A percentile compares a stretch with the other conserved stretches of the same genome.
Evolutionary conservation across 2,329 filamentous ascomycete genomes (phyloP).

Genomic region (Scedosporium boydii): DNA sequence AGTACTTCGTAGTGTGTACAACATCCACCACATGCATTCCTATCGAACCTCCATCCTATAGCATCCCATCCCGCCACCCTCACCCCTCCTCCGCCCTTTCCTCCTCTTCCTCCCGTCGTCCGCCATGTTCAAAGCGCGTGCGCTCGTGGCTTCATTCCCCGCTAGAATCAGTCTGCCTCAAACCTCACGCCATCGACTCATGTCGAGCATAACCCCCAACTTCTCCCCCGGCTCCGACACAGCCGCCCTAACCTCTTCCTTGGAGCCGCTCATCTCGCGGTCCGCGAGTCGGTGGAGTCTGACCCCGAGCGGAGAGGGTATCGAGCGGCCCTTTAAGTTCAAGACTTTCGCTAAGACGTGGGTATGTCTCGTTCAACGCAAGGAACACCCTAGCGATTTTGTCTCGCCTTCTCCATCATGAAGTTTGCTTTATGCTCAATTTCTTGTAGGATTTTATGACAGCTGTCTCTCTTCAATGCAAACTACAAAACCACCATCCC

Average conservation of each 20-base stretch:
- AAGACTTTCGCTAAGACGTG: slow-evolving; percentile 58
- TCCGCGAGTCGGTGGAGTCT: slow-evolving; percentile 38
- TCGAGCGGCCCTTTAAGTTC: slow-evolving; percentile 54
- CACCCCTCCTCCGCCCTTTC: not conserved
- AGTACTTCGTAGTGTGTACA: no score
- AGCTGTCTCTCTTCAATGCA: slow-evolving; percentile 58
- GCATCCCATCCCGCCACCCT: not conserved
- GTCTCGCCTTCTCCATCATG: not conserved
- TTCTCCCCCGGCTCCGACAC: slow-evolving; percentile 38
- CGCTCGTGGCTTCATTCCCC: not conserved
- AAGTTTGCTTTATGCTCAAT: no score
- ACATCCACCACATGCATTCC: not conserved
- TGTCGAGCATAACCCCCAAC: slow-evolving; percentile 10
- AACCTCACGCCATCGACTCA: not conserved
- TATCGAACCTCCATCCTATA: not conserved
- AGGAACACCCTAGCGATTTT: not conserved
- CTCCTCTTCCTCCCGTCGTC: not conserved
- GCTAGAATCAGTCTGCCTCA: not conserved
- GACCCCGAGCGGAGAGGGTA: slow-evolving; percentile 37
- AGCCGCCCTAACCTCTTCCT: slow-evolving; percentile 26
- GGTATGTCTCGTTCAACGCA: slow-evolving; percentile 30
- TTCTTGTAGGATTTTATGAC: slow-evolving; percentile 64
- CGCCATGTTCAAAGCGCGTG: not conserved
- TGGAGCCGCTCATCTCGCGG: slow-evolving; percentile 25
- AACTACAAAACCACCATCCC: slow-evolving; percentile 60